Conservation (phyloP, 306 rosid genomes). For the Clitoria ternatea region DNA sequence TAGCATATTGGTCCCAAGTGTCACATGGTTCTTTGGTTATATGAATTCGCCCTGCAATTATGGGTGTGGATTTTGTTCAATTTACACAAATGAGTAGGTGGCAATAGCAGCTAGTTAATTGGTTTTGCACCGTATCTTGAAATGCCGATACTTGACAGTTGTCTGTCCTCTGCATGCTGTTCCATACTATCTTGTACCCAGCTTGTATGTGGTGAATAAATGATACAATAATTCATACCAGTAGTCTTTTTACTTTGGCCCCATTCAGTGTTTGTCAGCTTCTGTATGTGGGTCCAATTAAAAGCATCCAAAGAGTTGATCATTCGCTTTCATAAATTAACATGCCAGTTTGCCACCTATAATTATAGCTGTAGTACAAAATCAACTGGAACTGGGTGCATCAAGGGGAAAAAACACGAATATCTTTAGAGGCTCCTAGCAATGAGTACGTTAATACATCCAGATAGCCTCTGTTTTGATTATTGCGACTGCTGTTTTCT, state of each 20-base stretch:
- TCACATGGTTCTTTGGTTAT: neutral
- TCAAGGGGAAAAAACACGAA: neutral
- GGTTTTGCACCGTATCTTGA: slow-evolving; percentile 5
- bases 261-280: slow-evolving; percentile 14
- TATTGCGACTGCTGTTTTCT: neutral
- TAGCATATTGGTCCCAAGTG: slow-evolving; percentile 16
- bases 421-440: neutral
- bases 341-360: slow-evolving; percentile 27
- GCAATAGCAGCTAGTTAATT: slow-evolving; percentile 44
- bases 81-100: slow-evolving; percentile 37
- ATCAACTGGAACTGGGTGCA: neutral
- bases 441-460: neutral
- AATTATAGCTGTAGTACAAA: neutral
- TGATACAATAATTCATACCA: neutral
- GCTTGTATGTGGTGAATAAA: neutral
- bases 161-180: too few relatives aligned
- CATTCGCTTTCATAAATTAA: slow-evolving; percentile 15
- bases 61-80: slow-evolving; percentile 39
- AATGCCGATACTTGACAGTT: neutral
- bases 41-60: slow-evolving; percentile 19
- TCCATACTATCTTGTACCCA: slow-evolving; percentile 5
- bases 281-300: slow-evolving; percentile 27
- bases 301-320: slow-evolving; percentile 23
- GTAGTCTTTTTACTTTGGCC: neutral
- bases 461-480: slow-evolving; percentile 6